Evolutionary conservation across 148 eudicot genomes (phyloP), one percentile per base, ranked within the genome.

Genomic region (Linanthus parryae): DNA sequence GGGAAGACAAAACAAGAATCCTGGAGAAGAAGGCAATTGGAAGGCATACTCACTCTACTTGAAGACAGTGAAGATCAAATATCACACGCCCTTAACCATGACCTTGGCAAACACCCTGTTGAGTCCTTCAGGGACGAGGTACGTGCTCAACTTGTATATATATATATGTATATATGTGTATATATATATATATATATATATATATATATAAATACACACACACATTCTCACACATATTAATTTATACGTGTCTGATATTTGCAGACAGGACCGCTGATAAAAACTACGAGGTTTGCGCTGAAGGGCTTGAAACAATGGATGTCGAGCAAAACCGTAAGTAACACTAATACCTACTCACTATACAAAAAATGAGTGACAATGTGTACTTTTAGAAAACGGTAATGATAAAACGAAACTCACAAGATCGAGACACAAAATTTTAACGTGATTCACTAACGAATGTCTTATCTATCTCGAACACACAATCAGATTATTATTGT

Each of bases 211-310:
- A n/a, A n/a, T n/a, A n/a, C n/a, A n/a, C n/a, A n/a, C n/a, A n/a
- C n/a, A n/a, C n/a, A n/a, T n/a, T n/a, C n/a, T n/a, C 2, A 4
- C 23, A 5, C 35, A 31, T 31, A 23, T 43, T 26, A 43, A 3
- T 8, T 27, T 33, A 27, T 11, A n/a, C 12, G 3, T 21, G 39
- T 31, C 7, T 33, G 36, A 6, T 26, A 31, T 47, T 21, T 67
- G 58, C 73, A 88, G 95, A 44, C 85, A 10, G 95, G 97, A 59
- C 53, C 79, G 21, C 3, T 82, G 42, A 34, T 42, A 7, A 89
- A 89, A 64, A 79, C 90, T 55, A 62, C 82, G 2, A 59, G 77
- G 21, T 75, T 65, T 45, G 95, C 97, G 31, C 44, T 89, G 71
- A 63, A 30, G 22, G 51, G 64, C 48, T 68, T 89, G 57, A 64